A percentile compares a stretch with the other conserved stretches of the same genome.
phyloP scores from a whole-genome alignment of 768 basidiomycete genomes.

The Coprinellus micaceus region DNA sequence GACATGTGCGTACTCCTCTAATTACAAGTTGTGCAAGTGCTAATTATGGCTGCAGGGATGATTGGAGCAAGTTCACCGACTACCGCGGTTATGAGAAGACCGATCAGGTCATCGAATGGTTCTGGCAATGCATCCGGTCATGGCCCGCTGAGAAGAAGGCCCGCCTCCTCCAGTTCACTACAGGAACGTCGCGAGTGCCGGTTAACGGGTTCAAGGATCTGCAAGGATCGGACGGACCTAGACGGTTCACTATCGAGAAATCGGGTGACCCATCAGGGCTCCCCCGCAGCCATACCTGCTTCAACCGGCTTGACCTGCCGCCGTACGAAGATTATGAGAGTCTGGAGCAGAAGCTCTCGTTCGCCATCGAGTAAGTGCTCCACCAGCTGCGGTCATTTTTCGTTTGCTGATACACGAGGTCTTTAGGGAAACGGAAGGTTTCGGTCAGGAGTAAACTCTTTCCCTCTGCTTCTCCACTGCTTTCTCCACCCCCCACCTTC shows the following conservation, averaged over 20 bases:
- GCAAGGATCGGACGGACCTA: slow-evolving; percentile 89
- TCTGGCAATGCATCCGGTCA: slow-evolving; percentile 88
- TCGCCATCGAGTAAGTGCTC: slow-evolving; percentile 71
- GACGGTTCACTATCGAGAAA: slow-evolving; percentile 94
- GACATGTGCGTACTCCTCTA: slow-evolving; percentile 55
- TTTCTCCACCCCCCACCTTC: slow-evolving; percentile 1
- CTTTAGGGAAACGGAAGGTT: slow-evolving; percentile 72
- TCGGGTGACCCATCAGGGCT: slow-evolving; percentile 84
- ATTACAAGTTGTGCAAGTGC: neutral
- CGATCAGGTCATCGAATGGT: slow-evolving; percentile 90
- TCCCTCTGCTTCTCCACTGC: neutral
- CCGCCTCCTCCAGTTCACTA: slow-evolving; percentile 84
- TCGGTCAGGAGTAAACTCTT: slow-evolving; percentile 53
- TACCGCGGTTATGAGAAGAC: slow-evolving; percentile 85
- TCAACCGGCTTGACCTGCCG: slow-evolving; percentile 85
- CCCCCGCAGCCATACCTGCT: slow-evolving; percentile 91
- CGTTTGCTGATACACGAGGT: slow-evolving; percentile 3
- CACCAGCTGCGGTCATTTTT: neutral
- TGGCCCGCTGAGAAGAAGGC: slow-evolving; percentile 91
- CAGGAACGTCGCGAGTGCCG: slow-evolving; percentile 78
- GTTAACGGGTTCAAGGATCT: slow-evolving; percentile 95
- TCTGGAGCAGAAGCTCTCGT: slow-evolving; percentile 79
- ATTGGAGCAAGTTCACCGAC: slow-evolving; percentile 93
- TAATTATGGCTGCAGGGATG: slow-evolving; percentile 49
- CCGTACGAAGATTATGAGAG: slow-evolving; percentile 87